Conservation (phyloP, 768 basidiomycete genomes). For the Mycena amicta region DNA sequence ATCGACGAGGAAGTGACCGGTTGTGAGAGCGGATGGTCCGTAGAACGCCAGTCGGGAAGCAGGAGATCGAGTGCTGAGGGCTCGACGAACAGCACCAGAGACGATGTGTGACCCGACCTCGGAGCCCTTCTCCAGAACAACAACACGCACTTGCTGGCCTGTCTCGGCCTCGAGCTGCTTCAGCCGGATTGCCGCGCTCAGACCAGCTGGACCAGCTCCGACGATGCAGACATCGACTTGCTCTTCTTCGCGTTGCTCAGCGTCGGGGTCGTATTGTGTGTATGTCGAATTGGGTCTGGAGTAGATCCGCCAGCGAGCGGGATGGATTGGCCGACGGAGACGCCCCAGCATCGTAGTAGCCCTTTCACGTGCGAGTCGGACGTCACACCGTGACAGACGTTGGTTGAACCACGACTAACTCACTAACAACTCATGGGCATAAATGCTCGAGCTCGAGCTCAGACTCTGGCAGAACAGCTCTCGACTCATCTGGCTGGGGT, state of each 20-base stretch:
- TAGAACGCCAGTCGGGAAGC: constrained; percentile 78
- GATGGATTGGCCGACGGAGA: not conserved
- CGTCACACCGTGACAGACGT: too few species aligned
- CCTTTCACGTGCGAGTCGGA: not conserved
- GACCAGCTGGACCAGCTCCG: constrained; percentile 92
- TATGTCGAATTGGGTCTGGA: not conserved
- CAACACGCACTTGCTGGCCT: constrained; percentile 83
- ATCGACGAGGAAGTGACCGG: constrained; percentile 79
- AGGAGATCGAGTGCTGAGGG: constrained; percentile 90
- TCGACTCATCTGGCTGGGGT: too few species aligned
- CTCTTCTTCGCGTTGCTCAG: constrained; percentile 49
- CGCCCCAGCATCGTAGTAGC: not conserved
- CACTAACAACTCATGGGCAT: too few species aligned
- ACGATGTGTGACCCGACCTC: constrained; percentile 96
- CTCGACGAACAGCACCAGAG: constrained; percentile 94
- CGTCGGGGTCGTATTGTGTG: constrained; percentile 13
- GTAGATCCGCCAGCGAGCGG: not conserved
- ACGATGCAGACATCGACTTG: constrained; percentile 97
- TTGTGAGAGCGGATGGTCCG: constrained; percentile 78
- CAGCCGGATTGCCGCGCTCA: constrained; percentile 92
- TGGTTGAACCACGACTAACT: too few species aligned
- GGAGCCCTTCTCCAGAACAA: constrained; percentile 92
- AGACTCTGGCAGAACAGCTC: too few species aligned
- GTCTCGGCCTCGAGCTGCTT: constrained; percentile 88
- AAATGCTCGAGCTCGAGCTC: too few species aligned